A percentile compares a stretch with the other conserved stretches of the same genome.
Conservation (phyloP, 2,329 filamentous ascomycete species). For the Diplocarpon mali region DNA sequence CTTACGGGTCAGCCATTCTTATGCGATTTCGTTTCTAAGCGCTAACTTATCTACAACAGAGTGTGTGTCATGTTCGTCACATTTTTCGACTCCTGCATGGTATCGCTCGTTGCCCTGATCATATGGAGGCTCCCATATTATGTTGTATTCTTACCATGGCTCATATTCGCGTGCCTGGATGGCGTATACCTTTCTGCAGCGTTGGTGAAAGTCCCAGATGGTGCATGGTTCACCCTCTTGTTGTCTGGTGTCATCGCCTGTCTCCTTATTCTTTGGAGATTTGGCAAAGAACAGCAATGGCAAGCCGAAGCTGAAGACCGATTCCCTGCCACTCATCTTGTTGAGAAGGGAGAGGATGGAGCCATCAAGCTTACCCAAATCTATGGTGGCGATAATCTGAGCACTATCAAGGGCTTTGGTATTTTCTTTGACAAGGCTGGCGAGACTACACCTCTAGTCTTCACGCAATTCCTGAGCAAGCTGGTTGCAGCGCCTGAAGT, state of each 20-base stretch:
- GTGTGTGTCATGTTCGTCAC: slow-evolving; percentile 72
- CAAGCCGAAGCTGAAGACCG: slow-evolving; percentile 53
- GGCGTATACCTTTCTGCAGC: slow-evolving; percentile 59
- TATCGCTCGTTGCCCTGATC: slow-evolving; percentile 57
- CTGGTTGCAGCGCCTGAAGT: slow-evolving; percentile 56
- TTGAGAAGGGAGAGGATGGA: slow-evolving; percentile 28
- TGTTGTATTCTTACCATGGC: slow-evolving; percentile 49
- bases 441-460: slow-evolving; percentile 51
- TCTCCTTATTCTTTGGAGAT: slow-evolving; percentile 65
- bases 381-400: slow-evolving; percentile 31
- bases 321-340: slow-evolving; percentile 37
- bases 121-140: slow-evolving; percentile 55
- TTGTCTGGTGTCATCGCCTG: slow-evolving; percentile 49
- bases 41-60: slow-evolving; percentile 38
- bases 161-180: slow-evolving; percentile 54
- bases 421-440: slow-evolving; percentile 74
- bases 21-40: not conserved
- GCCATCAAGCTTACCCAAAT: slow-evolving; percentile 29
- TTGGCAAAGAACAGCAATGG: slow-evolving; percentile 71
- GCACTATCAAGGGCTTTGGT: slow-evolving; percentile 45
- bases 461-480: slow-evolving; percentile 63
- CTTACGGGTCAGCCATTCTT: slow-evolving; percentile 30
- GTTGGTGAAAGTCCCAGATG: slow-evolving; percentile 60
- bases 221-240: slow-evolving; percentile 67
- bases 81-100: slow-evolving; percentile 66